phyloP scores from a whole-genome alignment of 441 rosid species.

The Euphorbia corollata region DNA sequence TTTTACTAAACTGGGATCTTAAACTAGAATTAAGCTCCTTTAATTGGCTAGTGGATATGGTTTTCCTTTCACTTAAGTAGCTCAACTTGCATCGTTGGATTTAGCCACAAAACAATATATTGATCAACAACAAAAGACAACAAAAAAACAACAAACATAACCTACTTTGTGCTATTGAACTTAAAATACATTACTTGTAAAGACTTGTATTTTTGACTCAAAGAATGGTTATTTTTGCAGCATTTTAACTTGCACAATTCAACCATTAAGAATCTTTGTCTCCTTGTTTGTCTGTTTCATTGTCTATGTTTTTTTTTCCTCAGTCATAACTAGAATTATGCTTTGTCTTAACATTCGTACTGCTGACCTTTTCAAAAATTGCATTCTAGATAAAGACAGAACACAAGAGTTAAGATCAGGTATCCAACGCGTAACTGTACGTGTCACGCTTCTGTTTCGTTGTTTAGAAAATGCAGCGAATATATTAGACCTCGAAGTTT shows the following conservation, averaged over 20 bases:
- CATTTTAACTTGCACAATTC: background rate
- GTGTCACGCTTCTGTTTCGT: background rate
- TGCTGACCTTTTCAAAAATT: background rate
- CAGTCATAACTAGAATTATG: background rate
- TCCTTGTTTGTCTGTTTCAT: slow-evolving; percentile 4
- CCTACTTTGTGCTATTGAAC: too few species aligned
- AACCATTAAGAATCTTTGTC: background rate
- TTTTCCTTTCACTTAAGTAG: too few species aligned
- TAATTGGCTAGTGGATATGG: too few species aligned
- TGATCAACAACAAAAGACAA: too few species aligned
- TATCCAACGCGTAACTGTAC: background rate
- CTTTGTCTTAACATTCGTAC: slow-evolving; percentile 7
- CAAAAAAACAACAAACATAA: too few species aligned
- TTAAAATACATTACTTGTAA: too few species aligned
- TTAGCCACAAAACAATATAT: too few species aligned
- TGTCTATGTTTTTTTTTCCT: background rate
- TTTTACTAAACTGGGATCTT: too few species aligned
- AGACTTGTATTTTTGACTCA: too few species aligned
- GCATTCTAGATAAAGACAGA: background rate
- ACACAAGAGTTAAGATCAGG: background rate
- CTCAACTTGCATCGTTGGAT: too few species aligned
- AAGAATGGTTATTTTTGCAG: too few species aligned
- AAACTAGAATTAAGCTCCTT: too few species aligned
- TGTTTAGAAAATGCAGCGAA: slow-evolving; percentile 3
- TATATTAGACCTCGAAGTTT: background rate